Evolutionary conservation across 768 basidiomycete species (phyloP).

Genomic region (Tulasnella sp.): DNA sequence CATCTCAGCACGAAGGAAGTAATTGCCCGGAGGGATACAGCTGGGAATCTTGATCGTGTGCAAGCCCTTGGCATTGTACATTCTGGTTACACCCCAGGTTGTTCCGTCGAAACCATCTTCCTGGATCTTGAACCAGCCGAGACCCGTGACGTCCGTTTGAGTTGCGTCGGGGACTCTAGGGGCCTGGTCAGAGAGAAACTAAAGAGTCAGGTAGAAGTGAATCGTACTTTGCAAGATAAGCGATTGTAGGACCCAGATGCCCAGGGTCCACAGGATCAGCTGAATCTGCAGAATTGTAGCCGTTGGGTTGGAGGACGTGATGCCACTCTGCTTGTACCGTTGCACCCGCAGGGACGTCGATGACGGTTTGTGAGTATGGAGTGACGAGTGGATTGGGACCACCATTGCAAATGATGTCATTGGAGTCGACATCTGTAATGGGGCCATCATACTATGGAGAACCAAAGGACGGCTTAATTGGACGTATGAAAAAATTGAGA

Average conservation of each 20-base stretch:
- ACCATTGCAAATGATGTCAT: constrained; percentile 62
- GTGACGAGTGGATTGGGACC: constrained; percentile 56
- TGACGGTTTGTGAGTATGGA: constrained; percentile 45
- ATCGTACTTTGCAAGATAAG: constrained; percentile 51
- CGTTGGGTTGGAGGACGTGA: constrained; percentile 53
- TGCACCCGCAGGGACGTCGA: constrained; percentile 57
- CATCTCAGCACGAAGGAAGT: constrained; percentile 56
- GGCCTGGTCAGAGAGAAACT: neutral
- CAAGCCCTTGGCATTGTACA: constrained; percentile 56
- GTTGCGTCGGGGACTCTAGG: constrained; percentile 50
- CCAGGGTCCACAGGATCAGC: constrained; percentile 50
- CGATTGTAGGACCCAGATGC: constrained; percentile 54
- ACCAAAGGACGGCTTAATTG: constrained; percentile 2
- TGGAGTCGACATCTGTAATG: constrained; percentile 60
- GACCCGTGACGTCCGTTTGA: constrained; percentile 52
- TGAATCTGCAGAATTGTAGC: constrained; percentile 49
- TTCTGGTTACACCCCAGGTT: constrained; percentile 53
- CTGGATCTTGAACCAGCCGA: constrained; percentile 59
- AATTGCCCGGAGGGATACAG: constrained; percentile 55
- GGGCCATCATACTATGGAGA: constrained; percentile 46
- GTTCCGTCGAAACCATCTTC: constrained; percentile 43
- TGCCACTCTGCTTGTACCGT: constrained; percentile 59
- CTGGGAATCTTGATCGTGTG: constrained; percentile 54
- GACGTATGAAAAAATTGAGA: neutral
- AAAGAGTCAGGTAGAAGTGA: neutral